phyloP scores from a whole-genome alignment of 306 rosid species.

The Acacia crassicarpa region DNA sequence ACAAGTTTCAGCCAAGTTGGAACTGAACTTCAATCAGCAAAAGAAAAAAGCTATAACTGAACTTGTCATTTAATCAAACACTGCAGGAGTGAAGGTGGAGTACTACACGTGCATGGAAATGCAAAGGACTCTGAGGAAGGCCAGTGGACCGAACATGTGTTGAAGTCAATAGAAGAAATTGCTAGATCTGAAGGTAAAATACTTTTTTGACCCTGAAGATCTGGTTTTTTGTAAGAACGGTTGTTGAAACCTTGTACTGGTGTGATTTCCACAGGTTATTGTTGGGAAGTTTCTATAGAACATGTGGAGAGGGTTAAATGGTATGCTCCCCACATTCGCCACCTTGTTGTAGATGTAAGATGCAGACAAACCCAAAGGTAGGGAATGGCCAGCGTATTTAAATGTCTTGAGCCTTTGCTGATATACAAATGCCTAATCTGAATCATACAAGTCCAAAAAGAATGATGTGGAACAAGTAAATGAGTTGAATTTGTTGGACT shows the following conservation, averaged over 20 bases:
- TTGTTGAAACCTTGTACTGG: background rate
- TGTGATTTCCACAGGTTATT: constrained; percentile 51
- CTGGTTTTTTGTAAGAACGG: background rate
- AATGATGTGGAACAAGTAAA: constrained; percentile 4
- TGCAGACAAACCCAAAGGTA: constrained; percentile 52
- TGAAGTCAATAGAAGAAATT: constrained; percentile 60
- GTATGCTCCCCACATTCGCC: constrained; percentile 95
- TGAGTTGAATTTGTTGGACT: background rate
- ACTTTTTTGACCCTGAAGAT: background rate
- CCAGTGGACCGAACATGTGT: constrained; percentile 59
- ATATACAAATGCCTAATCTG: background rate
- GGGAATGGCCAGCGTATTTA: background rate
- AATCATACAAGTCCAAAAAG: constrained; percentile 4
- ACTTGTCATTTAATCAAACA: constrained; percentile 27
- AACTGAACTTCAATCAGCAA: background rate
- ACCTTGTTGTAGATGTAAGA: constrained; percentile 78
- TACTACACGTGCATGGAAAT: constrained; percentile 79
- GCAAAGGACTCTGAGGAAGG: constrained; percentile 73
- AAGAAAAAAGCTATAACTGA: background rate
- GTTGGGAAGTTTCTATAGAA: constrained; percentile 75
- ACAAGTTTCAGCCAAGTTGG: background rate
- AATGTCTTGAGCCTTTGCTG: background rate
- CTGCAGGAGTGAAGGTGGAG: constrained; percentile 84
- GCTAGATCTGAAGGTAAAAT: constrained; percentile 74
- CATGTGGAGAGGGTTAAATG: constrained; percentile 91